Evolutionary conservation across 768 basidiomycete species (phyloP), one percentile per base, ranked within the genome.

Genomic region (Hydnomerulius pinastri): DNA sequence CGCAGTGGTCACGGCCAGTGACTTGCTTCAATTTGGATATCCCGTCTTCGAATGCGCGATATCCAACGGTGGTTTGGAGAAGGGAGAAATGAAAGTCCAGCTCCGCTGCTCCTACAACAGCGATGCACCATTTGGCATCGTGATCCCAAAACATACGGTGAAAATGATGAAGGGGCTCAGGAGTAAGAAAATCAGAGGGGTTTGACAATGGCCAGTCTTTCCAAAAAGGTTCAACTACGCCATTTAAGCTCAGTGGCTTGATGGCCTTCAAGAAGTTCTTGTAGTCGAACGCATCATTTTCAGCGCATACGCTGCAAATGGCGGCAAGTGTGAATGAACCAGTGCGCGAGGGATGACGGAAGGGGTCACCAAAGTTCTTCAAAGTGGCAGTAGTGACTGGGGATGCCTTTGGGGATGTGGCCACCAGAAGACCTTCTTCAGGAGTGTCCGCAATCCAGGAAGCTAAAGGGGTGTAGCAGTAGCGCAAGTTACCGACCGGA

Each of bases 1-100:
- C 64, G 2, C 64, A 52, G 46, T 75, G 71, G 36, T 75, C 73
- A 12, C 62, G 44, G 3, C 74, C 73, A 7, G 72, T 73, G 8
- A 71, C 66, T 51, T 77, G 74, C 43, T 76, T 76, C 23, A 77
- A 41, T n/a, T 55, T 53, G 10, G 70, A 73, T 9, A 77, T 69
- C 0, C 75, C 75, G 15, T 71, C 65, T 15, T 58, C 53, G 44
- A 75, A 77, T n/a, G 70, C 68, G n/a, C 64, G 54, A 56, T 65
- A 72, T 2, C 71, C 71, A 7, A 62, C 62, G 28, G 58, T 61
- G 12, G 66, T 61, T 20, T 75, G 73, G 9, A 77, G 58, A n/a
- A 73, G 40, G 0, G 62, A 67, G 37, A 73, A 70, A 2, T 63
- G 59, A 50, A 71, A 70, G 46, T 77, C 66, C 3, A 77, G 56